phyloP scores from a whole-genome alignment of 495 filamentous ascomycete genomes.

The Trichoderma gamsii region DNA sequence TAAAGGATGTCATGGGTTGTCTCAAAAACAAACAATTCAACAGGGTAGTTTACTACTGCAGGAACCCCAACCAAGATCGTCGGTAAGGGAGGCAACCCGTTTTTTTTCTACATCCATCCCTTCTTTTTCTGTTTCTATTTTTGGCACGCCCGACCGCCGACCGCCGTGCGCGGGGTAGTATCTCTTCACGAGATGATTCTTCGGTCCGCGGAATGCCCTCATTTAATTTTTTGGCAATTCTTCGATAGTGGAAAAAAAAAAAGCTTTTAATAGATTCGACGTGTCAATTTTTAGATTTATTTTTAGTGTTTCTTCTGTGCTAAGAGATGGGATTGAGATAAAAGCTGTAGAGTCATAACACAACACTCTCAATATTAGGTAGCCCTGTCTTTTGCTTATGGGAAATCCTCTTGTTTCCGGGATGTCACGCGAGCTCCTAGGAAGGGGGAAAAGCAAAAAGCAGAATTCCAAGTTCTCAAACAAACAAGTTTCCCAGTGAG shows the following conservation, averaged over 20 bases:
- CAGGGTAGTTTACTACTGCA: background rate
- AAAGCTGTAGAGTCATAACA: background rate
- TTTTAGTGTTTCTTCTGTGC: background rate
- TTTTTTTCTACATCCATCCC: background rate
- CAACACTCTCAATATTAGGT: background rate
- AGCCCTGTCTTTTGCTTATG: background rate
- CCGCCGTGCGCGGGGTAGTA: background rate
- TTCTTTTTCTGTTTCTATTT: background rate
- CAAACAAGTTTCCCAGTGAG: background rate
- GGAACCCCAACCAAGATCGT: background rate
- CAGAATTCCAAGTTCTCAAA: background rate
- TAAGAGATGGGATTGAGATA: background rate
- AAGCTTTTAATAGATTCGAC: background rate
- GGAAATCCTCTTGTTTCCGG: background rate
- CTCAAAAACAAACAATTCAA: background rate
- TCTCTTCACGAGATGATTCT: background rate
- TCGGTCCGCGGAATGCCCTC: background rate
- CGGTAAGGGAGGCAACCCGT: background rate
- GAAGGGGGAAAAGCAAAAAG: background rate
- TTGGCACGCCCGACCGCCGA: background rate
- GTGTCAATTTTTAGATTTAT: background rate
- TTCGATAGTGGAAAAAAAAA: background rate
- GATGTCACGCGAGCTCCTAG: background rate
- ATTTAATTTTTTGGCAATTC: background rate
- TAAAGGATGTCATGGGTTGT: background rate